These are phyloP conservation scores for Candida pseudoviswanathii DNA, from an alignment of 1,139 yeast species.

Conservation along the genomic window DNA sequence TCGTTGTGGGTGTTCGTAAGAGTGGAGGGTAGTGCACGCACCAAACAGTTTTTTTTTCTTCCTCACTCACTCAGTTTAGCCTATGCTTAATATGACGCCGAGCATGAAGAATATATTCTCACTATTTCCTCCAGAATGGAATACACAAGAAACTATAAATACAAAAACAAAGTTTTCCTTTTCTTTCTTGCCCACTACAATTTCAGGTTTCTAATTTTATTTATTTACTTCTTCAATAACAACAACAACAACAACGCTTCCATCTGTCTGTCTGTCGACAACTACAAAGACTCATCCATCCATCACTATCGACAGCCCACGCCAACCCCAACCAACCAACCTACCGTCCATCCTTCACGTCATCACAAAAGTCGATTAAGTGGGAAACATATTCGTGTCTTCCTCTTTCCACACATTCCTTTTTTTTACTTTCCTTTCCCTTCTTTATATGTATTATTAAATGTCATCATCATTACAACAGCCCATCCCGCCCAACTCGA, in stretches of 20 bases:
- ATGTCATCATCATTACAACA: slow-evolving; percentile 8
- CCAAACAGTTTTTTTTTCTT: slow-evolving; percentile 1
- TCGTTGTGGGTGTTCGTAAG: too few species aligned
- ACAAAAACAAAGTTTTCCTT: slow-evolving; percentile 2
- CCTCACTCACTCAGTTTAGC: not conserved
- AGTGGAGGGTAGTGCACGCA: not conserved
- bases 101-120: not conserved
- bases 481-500: slow-evolving; percentile 12
- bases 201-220: not conserved
- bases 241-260: not conserved
- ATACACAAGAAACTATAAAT: slow-evolving; percentile 1
- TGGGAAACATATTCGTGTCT: not conserved
- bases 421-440: not conserved
- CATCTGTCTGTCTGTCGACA: not conserved
- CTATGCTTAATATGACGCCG: slow-evolving; percentile 1
- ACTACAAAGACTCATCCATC: too few species aligned
- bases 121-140: not conserved
- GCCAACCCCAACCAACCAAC: not conserved
- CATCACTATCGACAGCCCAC: too few species aligned
- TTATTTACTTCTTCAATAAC: not conserved
- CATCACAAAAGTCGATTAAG: too few species aligned
- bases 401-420: not conserved
- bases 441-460: not conserved
- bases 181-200: not conserved
- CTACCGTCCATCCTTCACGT: not conserved